Base-by-base conservation (phyloP, 371 early-diverging fungal genomes). In the Conidiobolus incongruus region DNA sequence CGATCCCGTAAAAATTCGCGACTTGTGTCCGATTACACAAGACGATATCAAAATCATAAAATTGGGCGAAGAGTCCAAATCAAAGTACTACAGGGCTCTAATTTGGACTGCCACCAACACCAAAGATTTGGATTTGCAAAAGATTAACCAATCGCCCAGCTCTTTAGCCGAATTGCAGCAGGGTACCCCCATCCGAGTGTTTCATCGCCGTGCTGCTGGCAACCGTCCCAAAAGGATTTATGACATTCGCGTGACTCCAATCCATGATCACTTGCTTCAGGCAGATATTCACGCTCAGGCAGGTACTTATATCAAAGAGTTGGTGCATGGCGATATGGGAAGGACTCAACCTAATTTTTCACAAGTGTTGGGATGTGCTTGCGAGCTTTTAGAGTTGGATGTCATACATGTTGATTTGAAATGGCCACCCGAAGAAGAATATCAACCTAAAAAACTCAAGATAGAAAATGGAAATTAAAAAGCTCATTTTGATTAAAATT, bases 271-370 rank as follows among this genome's bases (percentile, higher is more conserved):
- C 20, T 72, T 77, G 49, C 52, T 66, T 39, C 58, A 70, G 1
- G 56, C 84, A 2, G 60, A 73, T 19, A 46, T 94, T 55, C 67
- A 68, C 45, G 82, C 92, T 0, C 76, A 77, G 48, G 94, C 98
- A 2, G 98, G 98, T 8, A 82, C 95, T 0, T 98, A 98, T 50
- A 89, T 98, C 46, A 98, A 98, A 53, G 99, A 98, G 62, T 98
- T 95, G 71, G 79, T 94, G 1, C 92, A 91, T 50, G 88, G 94
- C 11, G 98, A 98, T 60, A 57, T 83, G 10, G 94, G 94, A 1
- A 64, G 97, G 30, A 94, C 96, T 3, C 47, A 46, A 12, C 99
- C 98, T 20, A 83, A 33, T 55, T 79, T 26, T 12, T 12, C 11
- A 29, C 2, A 3, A 5, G 17, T 42, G 4, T 10, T 31, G 12